Evolutionary conservation across 768 basidiomycete genomes (phyloP).

Genomic region (Mycena latifolia): DNA sequence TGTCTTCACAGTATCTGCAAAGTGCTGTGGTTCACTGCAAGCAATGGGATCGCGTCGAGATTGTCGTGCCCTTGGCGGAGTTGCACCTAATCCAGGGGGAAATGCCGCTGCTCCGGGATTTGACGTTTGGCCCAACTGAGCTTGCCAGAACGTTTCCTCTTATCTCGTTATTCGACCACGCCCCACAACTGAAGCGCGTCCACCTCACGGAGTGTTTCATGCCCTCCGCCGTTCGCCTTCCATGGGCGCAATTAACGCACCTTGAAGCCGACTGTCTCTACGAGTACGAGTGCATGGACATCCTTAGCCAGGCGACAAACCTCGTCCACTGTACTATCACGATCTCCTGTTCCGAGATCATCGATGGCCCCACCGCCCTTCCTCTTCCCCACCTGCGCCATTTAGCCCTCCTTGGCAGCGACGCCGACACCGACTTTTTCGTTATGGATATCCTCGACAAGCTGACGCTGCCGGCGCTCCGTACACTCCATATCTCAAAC

Average conservation of each 20-base stretch:
- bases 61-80: not conserved
- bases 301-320: not conserved
- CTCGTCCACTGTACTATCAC: slow-evolving; percentile 3
- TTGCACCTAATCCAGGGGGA: slow-evolving; percentile 10
- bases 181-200: not conserved
- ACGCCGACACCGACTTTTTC: not conserved
- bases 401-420: not conserved
- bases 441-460: not conserved
- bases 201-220: slow-evolving; percentile 1
- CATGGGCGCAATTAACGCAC: slow-evolving; percentile 9
- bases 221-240: not conserved
- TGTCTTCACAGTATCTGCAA: no score
- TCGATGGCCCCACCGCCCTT: not conserved
- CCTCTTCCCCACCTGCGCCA: not conserved
- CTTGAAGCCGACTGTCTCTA: slow-evolving; percentile 5
- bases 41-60: slow-evolving; percentile 15
- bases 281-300: slow-evolving; percentile 15
- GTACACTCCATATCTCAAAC: not conserved
- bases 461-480: not conserved
- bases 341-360: not conserved
- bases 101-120: slow-evolving; percentile 18
- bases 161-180: not conserved
- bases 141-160: not conserved
- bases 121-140: slow-evolving; percentile 4
- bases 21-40: not conserved